Evolutionary conservation across 2,329 filamentous ascomycete genomes (phyloP).

Genomic region (Trichoderma pleuroti): DNA sequence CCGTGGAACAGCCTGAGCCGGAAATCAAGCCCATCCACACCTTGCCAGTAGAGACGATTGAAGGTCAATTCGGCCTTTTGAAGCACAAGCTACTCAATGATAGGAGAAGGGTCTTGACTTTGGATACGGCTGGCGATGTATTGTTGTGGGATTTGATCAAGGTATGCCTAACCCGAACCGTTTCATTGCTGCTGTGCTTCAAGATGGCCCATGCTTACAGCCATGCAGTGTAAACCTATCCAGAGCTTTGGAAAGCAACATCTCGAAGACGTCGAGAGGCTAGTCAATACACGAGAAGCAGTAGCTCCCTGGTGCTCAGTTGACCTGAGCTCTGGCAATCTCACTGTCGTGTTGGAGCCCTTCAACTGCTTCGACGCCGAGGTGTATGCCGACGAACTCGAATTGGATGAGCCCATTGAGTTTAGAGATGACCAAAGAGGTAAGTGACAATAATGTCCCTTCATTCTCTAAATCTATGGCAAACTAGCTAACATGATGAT

Average conservation of each 20-base stretch:
- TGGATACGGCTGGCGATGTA: constrained; percentile 94
- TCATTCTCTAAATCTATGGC: neutral
- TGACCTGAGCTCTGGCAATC: constrained; percentile 84
- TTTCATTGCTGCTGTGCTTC: too few relatives aligned
- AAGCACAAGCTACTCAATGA: constrained; percentile 93
- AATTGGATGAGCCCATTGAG: constrained; percentile 67
- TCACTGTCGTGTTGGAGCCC: constrained; percentile 87
- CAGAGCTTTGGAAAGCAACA: constrained; percentile 92
- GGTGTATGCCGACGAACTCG: constrained; percentile 88
- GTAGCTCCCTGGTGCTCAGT: constrained; percentile 96
- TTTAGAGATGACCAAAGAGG: constrained; percentile 93
- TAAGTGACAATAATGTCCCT: constrained; percentile 42
- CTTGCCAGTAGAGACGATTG: constrained; percentile 75
- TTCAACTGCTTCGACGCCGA: constrained; percentile 98
- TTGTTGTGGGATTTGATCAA: constrained; percentile 90
- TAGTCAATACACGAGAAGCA: constrained; percentile 82
- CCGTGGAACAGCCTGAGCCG: constrained; percentile 30
- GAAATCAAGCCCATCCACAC: constrained; percentile 60
- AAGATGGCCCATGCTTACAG: constrained; percentile 19
- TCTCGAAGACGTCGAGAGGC: constrained; percentile 83
- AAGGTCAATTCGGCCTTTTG: constrained; percentile 91
- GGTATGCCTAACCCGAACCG: constrained; percentile 43
- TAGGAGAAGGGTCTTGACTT: constrained; percentile 78
- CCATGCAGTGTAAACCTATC: constrained; percentile 70
- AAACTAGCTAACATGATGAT: constrained; percentile 25